A percentile compares a stretch with the other conserved stretches of the same genome.
phyloP scores from a whole-genome alignment of 2,329 filamentous ascomycete species.

The Penicillium hesseltinei region DNA sequence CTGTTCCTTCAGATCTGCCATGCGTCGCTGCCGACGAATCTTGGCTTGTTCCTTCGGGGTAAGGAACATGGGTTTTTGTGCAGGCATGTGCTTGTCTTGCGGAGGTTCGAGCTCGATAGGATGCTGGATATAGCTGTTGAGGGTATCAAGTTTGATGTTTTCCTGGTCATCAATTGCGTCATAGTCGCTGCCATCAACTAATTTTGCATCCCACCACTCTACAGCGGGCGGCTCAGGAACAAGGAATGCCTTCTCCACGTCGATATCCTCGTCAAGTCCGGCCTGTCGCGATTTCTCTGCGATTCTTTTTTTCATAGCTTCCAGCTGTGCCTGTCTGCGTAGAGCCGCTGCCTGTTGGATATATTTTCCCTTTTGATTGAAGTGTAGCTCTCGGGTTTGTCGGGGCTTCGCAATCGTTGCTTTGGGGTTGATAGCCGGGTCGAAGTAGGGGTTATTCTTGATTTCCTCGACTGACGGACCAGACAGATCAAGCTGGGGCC shows the following conservation, averaged over 20 bases:
- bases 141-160: slow-evolving; percentile 69
- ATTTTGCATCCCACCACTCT: slow-evolving; percentile 96
- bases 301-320: slow-evolving; percentile 92
- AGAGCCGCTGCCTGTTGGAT: slow-evolving; percentile 90
- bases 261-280: slow-evolving; percentile 88
- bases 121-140: slow-evolving; percentile 89
- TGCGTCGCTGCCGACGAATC: slow-evolving; percentile 80
- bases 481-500: slow-evolving; percentile 52
- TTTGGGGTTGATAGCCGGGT: slow-evolving; percentile 64
- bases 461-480: slow-evolving; percentile 59
- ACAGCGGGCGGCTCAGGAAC: slow-evolving; percentile 80
- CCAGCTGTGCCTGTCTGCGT: slow-evolving; percentile 80
- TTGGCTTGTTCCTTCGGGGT: slow-evolving; percentile 91
- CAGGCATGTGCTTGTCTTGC: slow-evolving; percentile 77
- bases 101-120: slow-evolving; percentile 87
- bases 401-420: slow-evolving; percentile 60
- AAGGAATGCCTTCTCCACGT: slow-evolving; percentile 85
- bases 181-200: slow-evolving; percentile 75
- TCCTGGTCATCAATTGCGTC: slow-evolving; percentile 63
- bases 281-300: slow-evolving; percentile 82
- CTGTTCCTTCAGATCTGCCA: slow-evolving; percentile 91
- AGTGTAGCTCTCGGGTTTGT: slow-evolving; percentile 73
- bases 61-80: slow-evolving; percentile 85
- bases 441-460: slow-evolving; percentile 78
- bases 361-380: slow-evolving; percentile 96